Percentiles rank a stretch among this genome's conserved stretches.
Evolutionary conservation across 2,329 filamentous ascomycete genomes (phyloP).

Genomic region (Corinectria fuckeliana): DNA sequence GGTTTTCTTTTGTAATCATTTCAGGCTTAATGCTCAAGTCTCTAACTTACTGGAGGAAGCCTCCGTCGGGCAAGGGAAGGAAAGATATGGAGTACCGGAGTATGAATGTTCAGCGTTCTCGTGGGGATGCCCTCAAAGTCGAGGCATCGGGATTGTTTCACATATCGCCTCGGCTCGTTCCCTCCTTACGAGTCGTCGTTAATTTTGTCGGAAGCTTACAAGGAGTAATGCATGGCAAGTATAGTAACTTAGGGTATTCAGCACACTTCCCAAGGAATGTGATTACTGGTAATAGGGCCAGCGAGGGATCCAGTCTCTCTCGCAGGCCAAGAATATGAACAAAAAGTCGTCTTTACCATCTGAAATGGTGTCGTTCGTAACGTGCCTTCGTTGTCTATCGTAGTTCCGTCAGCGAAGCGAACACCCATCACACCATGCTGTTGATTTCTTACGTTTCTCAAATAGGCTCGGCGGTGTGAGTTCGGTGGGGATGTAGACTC

Average conservation of each 20-base stretch:
- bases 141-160: slow-evolving; percentile 1
- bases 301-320: not conserved
- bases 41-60: not conserved
- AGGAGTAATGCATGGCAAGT: slow-evolving; percentile 10
- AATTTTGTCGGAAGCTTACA: slow-evolving; percentile 2
- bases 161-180: not conserved
- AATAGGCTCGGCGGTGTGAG: not conserved
- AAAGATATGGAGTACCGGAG: slow-evolving; percentile 22
- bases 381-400: not conserved
- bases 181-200: slow-evolving; percentile 4
- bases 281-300: slow-evolving; percentile 5
- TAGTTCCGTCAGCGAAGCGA: not conserved
- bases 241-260: not conserved
- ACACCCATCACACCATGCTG: not conserved
- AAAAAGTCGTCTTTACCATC: not conserved
- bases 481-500: not conserved
- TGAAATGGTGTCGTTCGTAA: not conserved
- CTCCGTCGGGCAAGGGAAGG: not conserved
- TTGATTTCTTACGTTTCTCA: not conserved
- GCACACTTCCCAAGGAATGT: not conserved
- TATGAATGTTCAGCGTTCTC: slow-evolving; percentile 14
- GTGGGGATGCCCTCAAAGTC: not conserved
- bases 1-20: slow-evolving; percentile 5
- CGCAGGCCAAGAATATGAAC: slow-evolving; percentile 6
- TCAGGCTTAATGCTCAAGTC: slow-evolving; percentile 6